These are phyloP conservation scores for Podospora sp. DNA, from an alignment of 495 filamentous ascomycete species.

Conservation along the genomic window DNA sequence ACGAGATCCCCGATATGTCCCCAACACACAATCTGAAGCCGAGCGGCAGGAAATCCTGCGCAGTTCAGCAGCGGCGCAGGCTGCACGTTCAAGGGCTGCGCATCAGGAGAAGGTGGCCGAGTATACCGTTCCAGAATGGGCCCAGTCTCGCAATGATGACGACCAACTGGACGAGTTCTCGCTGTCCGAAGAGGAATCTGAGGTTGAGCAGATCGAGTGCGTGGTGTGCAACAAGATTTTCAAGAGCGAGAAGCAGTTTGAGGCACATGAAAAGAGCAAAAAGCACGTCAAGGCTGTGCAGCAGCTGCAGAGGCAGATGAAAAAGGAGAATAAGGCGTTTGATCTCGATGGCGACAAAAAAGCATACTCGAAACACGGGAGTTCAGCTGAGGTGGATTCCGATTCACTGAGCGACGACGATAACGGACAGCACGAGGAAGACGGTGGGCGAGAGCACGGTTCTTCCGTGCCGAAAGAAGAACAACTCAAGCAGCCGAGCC, in stretches of 20 bases:
- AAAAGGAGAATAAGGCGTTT: conserved; percentile 66
- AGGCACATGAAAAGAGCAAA: conserved; percentile 94
- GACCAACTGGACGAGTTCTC: conserved; percentile 44
- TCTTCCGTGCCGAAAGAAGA: conserved; percentile 12
- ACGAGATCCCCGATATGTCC: conserved; percentile 81
- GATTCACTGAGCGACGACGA: not conserved
- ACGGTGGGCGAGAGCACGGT: not conserved
- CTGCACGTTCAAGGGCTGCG: conserved; percentile 78
- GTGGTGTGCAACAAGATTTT: conserved; percentile 90
- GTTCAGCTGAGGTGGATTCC: conserved; percentile 10
- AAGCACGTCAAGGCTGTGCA: conserved; percentile 88
- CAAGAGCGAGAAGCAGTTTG: conserved; percentile 89
- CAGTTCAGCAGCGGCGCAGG: conserved; percentile 79
- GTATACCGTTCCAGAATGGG: conserved; percentile 77
- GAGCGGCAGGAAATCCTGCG: conserved; percentile 79
- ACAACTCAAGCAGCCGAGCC: conserved; percentile 8
- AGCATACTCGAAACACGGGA: conserved; percentile 20
- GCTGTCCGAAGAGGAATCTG: conserved; percentile 57
- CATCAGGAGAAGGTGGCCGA: conserved; percentile 70
- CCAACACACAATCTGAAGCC: conserved; percentile 66
- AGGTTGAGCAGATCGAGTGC: conserved; percentile 75
- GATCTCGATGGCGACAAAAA: conserved; percentile 46
- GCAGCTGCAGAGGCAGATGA: conserved; percentile 80
- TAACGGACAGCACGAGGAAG: not conserved
- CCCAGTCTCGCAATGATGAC: conserved; percentile 55